Base-by-base conservation (phyloP, 441 rosid genomes). In the Erodium chrysanthum region DNA sequence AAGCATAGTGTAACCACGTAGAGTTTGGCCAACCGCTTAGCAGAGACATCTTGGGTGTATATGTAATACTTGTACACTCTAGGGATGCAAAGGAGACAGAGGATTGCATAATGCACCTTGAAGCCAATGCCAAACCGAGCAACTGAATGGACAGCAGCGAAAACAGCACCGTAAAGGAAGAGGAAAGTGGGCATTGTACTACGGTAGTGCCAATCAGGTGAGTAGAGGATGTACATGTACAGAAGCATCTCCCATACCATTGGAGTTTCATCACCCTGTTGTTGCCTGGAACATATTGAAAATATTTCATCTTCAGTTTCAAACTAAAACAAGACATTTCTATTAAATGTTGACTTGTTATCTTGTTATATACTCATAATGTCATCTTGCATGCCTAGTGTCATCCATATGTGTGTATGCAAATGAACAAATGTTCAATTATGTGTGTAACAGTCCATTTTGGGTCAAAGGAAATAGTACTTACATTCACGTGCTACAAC, bases 191-290 rank as follows among this genome's bases (percentile, higher is more conserved):
- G 76, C 76, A 74, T 74, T 2, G 73, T 74, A 40, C 69, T 68
- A 22, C 64, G 63, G 48, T 74, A 74, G 73, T 74, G 76, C 76
- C 76, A 74, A 64, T 74, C 76, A 4, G 76, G 76, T 15, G 76
- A 74, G 56, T 68, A 59, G 42, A 74, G 73, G 70, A 74, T 74
- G 66, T 69, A 74, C 50, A 74, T 44, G 64, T 74, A 74, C 27
- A 74, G 73, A 5, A 74, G 72, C 69, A 74, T 66, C 60, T 65
- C 76, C 76, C 76, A 59, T 20, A 56, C 61, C 61, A 56, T 56
- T 17, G 61, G 61, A 21, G 61, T 56, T 20, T 56, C 61, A 20
- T 74, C 73, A 11, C 76, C 67, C 33, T 74, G 76, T 54, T 74
- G 76, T 69, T 73, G 76, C 73, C 73, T 69, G 69, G 8, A 33